Evolutionary conservation across 1,284 basidiomycete species (phyloP), one percentile per base, ranked within the genome.

Genomic region (Termitomyces sp.): DNA sequence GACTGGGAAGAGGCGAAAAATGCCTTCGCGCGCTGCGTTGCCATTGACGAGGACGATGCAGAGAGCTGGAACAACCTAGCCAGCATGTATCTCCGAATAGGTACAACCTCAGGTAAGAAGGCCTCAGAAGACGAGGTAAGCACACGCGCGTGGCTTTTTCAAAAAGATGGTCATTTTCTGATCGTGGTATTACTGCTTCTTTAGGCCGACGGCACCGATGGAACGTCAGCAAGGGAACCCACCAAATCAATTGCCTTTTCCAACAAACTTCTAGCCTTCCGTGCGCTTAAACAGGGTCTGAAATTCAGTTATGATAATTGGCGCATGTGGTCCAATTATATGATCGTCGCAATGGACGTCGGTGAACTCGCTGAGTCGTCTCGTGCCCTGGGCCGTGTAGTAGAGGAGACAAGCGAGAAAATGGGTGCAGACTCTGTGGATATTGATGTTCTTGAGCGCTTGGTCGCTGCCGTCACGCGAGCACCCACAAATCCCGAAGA

Each of bases 31-130:
- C 78, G 95, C 34, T 93, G 92, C 62, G 93, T 97, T 0, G 75
- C 81, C 8, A 84, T 99, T 55, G 95, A 98, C 57, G 93, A 96
- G 56, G 96, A 99, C 62, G 95, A 99, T 65, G 91, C 84, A 3
- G 96, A 99, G 76, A 95, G 93, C 59, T 99, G 97, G 97, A 97
- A 90, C 67, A 99, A 99, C 68, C 74, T 99, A 50, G 97, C 96
- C 19, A 95, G 89, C 57, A 88, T 95, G 63, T 97, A 98, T 69
- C 79, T 99, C 50, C 84, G 91, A 28, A 78, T 94, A 68, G 85
- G 82, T 24, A 75, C 80, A 47, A 83, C 81, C 31, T 74, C 79
- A 45, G 52, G 55, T 45, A 56, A 57, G 31, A 60, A 58, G 35
- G 63, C 56, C 31, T 64, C 64, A 21, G 50, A 51, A 39, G 56